phyloP scores from a whole-genome alignment of 129 eudicot species.

The Gnaphalium uliginosum region DNA sequence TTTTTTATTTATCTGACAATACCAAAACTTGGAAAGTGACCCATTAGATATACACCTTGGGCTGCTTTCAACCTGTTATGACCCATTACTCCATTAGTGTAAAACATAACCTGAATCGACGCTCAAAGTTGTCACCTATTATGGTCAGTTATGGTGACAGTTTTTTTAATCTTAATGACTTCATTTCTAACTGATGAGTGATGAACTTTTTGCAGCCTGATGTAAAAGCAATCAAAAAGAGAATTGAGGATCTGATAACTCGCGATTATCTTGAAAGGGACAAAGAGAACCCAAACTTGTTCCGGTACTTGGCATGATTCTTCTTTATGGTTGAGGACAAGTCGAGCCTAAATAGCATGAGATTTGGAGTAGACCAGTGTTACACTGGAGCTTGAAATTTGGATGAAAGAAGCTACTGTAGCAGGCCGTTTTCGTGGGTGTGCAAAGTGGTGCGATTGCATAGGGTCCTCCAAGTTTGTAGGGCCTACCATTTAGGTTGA shows the following conservation, averaged over 20 bases:
- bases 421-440: background rate
- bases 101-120: background rate
- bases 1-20: background rate
- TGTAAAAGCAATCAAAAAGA: slow-evolving; percentile 87
- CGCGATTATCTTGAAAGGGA: slow-evolving; percentile 91
- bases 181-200: background rate
- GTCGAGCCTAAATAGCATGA: slow-evolving; percentile 28
- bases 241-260: slow-evolving; percentile 90
- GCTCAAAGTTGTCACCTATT: background rate
- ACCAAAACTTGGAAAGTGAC: no score
- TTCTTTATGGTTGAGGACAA: background rate
- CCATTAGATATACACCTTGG: no score
- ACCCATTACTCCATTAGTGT: background rate
- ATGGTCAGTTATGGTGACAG: background rate
- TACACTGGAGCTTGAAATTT: slow-evolving; percentile 28
- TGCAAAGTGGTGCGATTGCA: background rate
- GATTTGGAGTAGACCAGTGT: slow-evolving; percentile 9
- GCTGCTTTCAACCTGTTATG: background rate
- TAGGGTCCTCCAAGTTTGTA: background rate
- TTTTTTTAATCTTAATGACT: background rate
- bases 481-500: no score
- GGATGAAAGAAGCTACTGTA: slow-evolving; percentile 20
- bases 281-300: slow-evolving; percentile 81
- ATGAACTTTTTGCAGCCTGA: slow-evolving; percentile 62
- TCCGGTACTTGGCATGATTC: slow-evolving; percentile 84